A percentile compares a stretch with the other conserved stretches of the same genome.
phyloP scores from a whole-genome alignment of 805 yeast genomes.

The Ogataea philodendri region DNA sequence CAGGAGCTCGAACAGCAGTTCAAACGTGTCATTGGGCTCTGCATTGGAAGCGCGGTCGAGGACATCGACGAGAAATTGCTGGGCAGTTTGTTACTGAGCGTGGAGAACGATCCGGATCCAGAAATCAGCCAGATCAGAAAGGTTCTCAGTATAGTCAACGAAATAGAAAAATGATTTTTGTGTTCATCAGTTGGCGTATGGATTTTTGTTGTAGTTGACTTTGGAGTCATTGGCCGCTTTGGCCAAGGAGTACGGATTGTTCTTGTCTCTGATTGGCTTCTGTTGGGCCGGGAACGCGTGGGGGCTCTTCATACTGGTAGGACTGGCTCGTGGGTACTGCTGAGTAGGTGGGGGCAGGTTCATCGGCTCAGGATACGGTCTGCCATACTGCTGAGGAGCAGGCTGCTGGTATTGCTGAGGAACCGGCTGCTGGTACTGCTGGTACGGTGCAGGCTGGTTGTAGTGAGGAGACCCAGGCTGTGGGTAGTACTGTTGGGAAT shows the following conservation, averaged over 20 bases:
- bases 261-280: slow-evolving; percentile 7
- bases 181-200: slow-evolving; percentile 16
- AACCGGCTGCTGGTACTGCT: slow-evolving; percentile 1
- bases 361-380: slow-evolving; percentile 4
- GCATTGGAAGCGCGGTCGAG: slow-evolving; percentile 82
- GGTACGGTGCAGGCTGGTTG: background rate
- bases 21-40: slow-evolving; percentile 81
- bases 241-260: slow-evolving; percentile 20
- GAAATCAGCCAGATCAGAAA: slow-evolving; percentile 36
- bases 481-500: slow-evolving; percentile 16
- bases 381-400: slow-evolving; percentile 14
- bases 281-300: too few relatives aligned
- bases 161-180: slow-evolving; percentile 19
- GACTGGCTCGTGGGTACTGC: background rate
- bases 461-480: slow-evolving; percentile 10
- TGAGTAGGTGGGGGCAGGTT: background rate
- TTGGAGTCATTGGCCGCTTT: slow-evolving; percentile 23
- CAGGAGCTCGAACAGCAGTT: slow-evolving; percentile 69
- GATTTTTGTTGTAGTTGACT: slow-evolving; percentile 19
- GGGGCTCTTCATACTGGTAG: background rate
- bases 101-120: slow-evolving; percentile 75
- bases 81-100: slow-evolving; percentile 85
- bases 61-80: slow-evolving; percentile 61
- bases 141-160: slow-evolving; percentile 35
- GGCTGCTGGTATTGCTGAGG: slow-evolving; percentile 11